A percentile compares a stretch with the other conserved stretches of the same genome.
These are phyloP conservation scores for Phytophthora litchii DNA, from an alignment of 352 stramenopile species.

Conservation along the genomic window DNA sequence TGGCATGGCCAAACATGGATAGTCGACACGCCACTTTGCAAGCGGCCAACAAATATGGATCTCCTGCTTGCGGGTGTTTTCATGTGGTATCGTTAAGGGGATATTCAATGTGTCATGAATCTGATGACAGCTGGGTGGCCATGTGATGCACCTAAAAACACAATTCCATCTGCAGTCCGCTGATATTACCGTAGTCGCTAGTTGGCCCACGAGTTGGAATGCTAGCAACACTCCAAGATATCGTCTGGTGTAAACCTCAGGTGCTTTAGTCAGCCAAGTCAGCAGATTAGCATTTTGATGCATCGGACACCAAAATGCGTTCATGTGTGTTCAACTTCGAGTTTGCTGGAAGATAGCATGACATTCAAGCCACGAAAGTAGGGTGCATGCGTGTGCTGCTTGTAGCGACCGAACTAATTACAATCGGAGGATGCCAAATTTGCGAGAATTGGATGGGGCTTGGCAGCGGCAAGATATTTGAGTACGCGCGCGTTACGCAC, in stretches of 20 bases:
- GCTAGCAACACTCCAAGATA: constrained; percentile 1
- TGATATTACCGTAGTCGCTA: neutral
- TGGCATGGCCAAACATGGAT: neutral
- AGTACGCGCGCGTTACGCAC: constrained; percentile 45
- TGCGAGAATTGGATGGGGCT: constrained; percentile 42
- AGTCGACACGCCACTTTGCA: constrained; percentile 2
- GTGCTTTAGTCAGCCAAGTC: no score
- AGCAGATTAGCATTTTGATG: no score
- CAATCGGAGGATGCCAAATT: constrained; percentile 11
- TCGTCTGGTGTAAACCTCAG: neutral
- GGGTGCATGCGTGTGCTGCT: constrained; percentile 11
- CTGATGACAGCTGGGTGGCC: constrained; percentile 9
- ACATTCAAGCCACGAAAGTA: constrained; percentile 3
- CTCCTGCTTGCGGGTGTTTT: neutral
- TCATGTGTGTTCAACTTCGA: neutral
- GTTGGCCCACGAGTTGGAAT: neutral
- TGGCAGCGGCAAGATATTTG: constrained; percentile 49
- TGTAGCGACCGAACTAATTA: constrained; percentile 1
- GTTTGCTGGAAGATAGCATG: neutral
- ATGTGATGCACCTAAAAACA: neutral
- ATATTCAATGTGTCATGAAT: constrained; percentile 11
- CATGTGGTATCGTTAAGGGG: neutral
- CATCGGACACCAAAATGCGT: neutral
- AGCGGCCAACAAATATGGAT: constrained; percentile 9
- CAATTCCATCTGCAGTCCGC: neutral